Evolutionary conservation across 1,284 basidiomycete species (phyloP), one percentile per base, ranked within the genome.

Genomic region (Ceratorhiza oryzae-sativae): DNA sequence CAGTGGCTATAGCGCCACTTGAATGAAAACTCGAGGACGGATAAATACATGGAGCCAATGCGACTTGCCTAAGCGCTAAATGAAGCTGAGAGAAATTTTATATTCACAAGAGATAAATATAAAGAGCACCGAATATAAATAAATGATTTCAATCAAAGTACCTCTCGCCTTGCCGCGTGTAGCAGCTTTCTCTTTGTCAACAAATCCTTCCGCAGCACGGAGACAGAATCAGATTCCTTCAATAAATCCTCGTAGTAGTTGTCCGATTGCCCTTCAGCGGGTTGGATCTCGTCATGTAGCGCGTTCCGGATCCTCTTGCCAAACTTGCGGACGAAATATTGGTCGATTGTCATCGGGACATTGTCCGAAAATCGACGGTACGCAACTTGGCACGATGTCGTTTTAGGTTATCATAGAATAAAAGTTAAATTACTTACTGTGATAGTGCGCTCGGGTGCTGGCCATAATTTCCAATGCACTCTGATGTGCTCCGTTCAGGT

Each of bases 401-500:
- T 5, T n/a, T n/a, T 61, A 30, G 8, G 20, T n/a, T 4, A 12
- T 36, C 8, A n/a, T 23, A 61, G 20, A 18, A 8, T 25, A 45
- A 10, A 53, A 53, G 41, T 8, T 13, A 6, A 56, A 32, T 13
- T 32, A 73, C 75, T 9, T 72, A 88, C 88, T 86, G 83, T 90
- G 88, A 78, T 90, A 92, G 75, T 92, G 92, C 0, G 88, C 91
- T 0, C 88, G 82, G 3, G 89, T 87, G 49, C 88, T 85, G 0
- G 90, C 87, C 88, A 91, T 90, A 75, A 91, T 89, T 10, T 79
- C 77, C 2, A 92, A 77, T 0, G 86, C 88, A 0, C 85, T 71
- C 42, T 48, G 53, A 32, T 60, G n/a, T 3, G 30, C 32, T 30
- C 20, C 55, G 23, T 27, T 32, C 9, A 41, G 9, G 42, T 27